Percentiles rank a stretch among this genome's conserved stretches.
Conservation (phyloP, 148 eudicot genomes). For the Polygonum aviculare region DNA sequence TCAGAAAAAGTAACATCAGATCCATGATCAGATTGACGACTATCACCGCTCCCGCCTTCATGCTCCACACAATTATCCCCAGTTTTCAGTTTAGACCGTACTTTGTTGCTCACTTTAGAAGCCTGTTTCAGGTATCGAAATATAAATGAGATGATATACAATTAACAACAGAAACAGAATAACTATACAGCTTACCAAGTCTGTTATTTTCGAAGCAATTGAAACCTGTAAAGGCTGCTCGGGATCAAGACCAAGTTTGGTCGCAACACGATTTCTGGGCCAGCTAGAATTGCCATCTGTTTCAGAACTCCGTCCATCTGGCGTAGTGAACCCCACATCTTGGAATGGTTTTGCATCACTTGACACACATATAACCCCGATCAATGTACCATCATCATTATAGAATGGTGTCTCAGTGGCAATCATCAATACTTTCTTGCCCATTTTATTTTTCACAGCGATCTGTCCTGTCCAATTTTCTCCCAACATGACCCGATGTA, state of each 20-base stretch:
- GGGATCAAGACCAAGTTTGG: slow-evolving; percentile 82
- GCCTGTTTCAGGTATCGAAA: slow-evolving; percentile 47
- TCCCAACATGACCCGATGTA: slow-evolving; percentile 43
- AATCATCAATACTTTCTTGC: slow-evolving; percentile 38
- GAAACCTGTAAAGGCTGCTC: slow-evolving; percentile 88
- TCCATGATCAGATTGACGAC: slow-evolving; percentile 59
- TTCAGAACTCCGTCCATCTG: slow-evolving; percentile 25
- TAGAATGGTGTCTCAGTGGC: slow-evolving; percentile 74
- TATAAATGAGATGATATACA: slow-evolving; percentile 11
- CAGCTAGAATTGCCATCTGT: slow-evolving; percentile 26
- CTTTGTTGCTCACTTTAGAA: slow-evolving; percentile 87
- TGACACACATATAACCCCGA: slow-evolving; percentile 69
- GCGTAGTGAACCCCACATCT: slow-evolving; percentile 23
- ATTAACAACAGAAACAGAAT: slow-evolving; percentile 7
- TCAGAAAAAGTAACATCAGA: slow-evolving; percentile 40
- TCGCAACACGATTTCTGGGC: slow-evolving; percentile 37
- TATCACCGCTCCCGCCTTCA: slow-evolving; percentile 75
- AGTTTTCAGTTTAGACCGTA: slow-evolving; percentile 68
- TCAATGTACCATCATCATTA: slow-evolving; percentile 66
- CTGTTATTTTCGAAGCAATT: slow-evolving; percentile 75
- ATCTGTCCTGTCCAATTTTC: slow-evolving; percentile 87
- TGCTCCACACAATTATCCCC: slow-evolving; percentile 40
- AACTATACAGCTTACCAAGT: slow-evolving; percentile 48
- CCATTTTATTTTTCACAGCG: slow-evolving; percentile 57
- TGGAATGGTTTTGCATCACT: slow-evolving; percentile 49